These are phyloP conservation scores for Anthracocystis setariae DNA, from an alignment of 1,284 basidiomycete genomes.

Conservation along the genomic window DNA sequence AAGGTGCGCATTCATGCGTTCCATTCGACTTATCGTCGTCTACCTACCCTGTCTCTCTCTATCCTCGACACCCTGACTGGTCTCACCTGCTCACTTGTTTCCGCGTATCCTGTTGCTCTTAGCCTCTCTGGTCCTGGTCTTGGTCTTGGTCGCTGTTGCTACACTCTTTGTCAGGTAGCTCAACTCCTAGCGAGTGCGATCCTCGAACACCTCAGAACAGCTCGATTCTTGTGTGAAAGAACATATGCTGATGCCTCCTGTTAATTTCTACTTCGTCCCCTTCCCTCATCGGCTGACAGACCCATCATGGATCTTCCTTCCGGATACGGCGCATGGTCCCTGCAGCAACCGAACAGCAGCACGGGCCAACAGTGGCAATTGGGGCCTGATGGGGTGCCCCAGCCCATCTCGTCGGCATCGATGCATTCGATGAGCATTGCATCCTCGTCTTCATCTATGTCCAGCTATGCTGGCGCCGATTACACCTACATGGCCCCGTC, in stretches of 20 bases:
- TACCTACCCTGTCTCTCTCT: too few species aligned
- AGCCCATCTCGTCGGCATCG: neutral
- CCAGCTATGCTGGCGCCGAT: neutral
- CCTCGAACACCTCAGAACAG: too few species aligned
- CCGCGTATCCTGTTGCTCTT: too few species aligned
- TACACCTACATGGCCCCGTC: neutral
- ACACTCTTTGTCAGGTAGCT: too few species aligned
- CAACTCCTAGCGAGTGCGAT: too few species aligned
- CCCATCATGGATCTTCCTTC: constrained; percentile 16
- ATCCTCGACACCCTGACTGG: too few species aligned
- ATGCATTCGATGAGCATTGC: constrained; percentile 7
- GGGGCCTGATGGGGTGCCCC: constrained; percentile 11
- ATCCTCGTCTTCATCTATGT: constrained; percentile 1
- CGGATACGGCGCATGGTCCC: constrained; percentile 20
- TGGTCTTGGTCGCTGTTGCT: too few species aligned
- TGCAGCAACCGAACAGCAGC: constrained; percentile 16
- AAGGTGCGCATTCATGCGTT: too few species aligned
- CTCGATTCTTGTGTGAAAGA: constrained; percentile 1
- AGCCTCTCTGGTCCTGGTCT: too few species aligned
- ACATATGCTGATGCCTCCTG: neutral
- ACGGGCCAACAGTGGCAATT: constrained; percentile 17
- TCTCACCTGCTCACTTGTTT: too few species aligned
- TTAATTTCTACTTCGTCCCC: neutral
- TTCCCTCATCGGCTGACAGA: neutral
- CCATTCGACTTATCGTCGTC: too few species aligned